A percentile compares a stretch with the other conserved stretches of the same genome.
Conservation (phyloP, 31 red algal genomes). For the Endocladia muricata region DNA sequence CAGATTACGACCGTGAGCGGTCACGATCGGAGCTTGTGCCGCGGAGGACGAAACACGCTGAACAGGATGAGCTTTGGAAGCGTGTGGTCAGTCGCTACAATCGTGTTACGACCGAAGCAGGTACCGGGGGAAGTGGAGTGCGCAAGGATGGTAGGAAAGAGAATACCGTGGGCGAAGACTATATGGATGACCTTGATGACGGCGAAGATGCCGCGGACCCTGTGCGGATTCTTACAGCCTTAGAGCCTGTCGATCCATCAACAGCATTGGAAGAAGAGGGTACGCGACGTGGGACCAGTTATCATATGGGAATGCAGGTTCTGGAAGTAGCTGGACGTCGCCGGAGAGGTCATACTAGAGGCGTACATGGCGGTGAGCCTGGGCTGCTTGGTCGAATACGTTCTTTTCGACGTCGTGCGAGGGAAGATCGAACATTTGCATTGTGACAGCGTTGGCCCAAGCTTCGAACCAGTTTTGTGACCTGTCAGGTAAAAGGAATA, state of each 20-base stretch:
- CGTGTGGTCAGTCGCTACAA: neutral
- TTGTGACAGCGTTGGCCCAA: too few species aligned
- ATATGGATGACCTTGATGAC: too few species aligned
- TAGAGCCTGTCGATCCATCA: conserved; percentile 46
- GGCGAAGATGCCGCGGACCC: neutral
- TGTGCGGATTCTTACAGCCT: conserved; percentile 52
- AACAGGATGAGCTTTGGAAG: neutral
- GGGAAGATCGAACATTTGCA: too few species aligned
- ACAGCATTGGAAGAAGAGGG: conserved; percentile 9
- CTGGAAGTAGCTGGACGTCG: too few species aligned
- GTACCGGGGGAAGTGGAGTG: neutral
- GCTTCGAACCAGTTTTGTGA: too few species aligned
- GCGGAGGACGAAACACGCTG: neutral
- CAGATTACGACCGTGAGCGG: neutral
- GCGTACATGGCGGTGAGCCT: too few species aligned
- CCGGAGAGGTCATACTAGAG: too few species aligned
- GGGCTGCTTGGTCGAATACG: too few species aligned
- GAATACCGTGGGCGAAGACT: conserved; percentile 18
- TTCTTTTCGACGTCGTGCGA: too few species aligned
- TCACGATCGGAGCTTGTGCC: conserved; percentile 10
- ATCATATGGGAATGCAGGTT: conserved; percentile 40
- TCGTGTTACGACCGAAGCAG: neutral
- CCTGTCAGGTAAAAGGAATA: too few species aligned
- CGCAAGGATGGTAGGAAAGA: neutral
- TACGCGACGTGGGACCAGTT: conserved; percentile 22